Percentiles rank a stretch among this genome's conserved stretches.
Conservation (phyloP, 306 rosid species). For the Hippophae tibetana region DNA sequence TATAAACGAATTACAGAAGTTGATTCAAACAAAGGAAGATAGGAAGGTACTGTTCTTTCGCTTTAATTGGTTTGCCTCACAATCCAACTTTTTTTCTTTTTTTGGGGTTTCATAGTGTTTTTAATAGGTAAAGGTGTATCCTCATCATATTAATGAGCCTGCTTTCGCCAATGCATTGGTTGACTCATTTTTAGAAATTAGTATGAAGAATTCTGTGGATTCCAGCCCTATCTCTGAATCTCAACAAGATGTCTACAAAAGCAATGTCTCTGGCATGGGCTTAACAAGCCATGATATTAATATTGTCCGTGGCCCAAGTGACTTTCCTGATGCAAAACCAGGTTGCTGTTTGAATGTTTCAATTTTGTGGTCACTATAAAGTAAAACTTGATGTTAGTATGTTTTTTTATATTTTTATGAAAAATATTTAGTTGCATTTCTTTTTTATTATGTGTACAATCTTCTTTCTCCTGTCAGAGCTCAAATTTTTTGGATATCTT, state of each 20-base stretch:
- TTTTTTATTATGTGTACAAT: no score
- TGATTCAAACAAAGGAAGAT: constrained; percentile 45
- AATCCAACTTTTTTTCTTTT: background rate
- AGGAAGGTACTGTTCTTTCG: constrained; percentile 41
- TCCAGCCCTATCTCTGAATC: constrained; percentile 26
- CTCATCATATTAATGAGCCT: constrained; percentile 73
- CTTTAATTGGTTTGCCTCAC: background rate
- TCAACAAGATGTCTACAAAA: constrained; percentile 23
- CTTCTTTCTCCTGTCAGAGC: no score
- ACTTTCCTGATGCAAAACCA: constrained; percentile 81
- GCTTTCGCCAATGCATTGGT: constrained; percentile 74
- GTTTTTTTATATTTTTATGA: background rate
- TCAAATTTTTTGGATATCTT: no score
- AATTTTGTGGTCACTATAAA: background rate
- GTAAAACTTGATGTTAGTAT: background rate
- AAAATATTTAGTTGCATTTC: no score
- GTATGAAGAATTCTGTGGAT: constrained; percentile 24
- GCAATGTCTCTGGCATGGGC: constrained; percentile 23
- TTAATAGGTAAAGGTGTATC: constrained; percentile 61
- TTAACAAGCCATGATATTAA: constrained; percentile 21
- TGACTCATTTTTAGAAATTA: constrained; percentile 65
- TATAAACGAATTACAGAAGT: constrained; percentile 52
- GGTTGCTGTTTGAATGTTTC: constrained; percentile 33
- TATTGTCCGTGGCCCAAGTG: constrained; percentile 41
- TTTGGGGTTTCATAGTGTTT: constrained; percentile 11